Evolutionary conservation across 2,329 filamentous ascomycete genomes (phyloP), one percentile per base, ranked within the genome.

Genomic region (Cladophialophora psammophila): DNA sequence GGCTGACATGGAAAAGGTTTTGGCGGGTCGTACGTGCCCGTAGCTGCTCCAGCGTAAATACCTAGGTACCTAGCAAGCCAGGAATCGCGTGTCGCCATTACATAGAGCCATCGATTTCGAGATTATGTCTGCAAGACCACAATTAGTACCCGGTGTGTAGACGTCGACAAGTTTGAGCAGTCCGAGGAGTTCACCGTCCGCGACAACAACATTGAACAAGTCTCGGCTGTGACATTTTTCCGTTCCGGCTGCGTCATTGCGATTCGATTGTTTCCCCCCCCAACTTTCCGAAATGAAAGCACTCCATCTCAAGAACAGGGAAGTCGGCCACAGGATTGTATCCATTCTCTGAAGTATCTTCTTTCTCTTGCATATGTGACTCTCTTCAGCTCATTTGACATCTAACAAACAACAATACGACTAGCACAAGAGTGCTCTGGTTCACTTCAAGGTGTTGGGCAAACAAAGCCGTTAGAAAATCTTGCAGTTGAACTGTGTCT

Each of bases 401-500:
- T 18, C 12, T 13, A n/a, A n/a, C 40, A 42, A n/a, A 5, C 18
- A 42, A n/a, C 15, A 13, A n/a, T n/a, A 1, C 40, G 40, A n/a
- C 40, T 13, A 42, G 40, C 13, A 42, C 5, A 50, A 5, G 26
- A 26, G 26, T 26, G 26, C 26, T 26, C 26, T 26, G 26, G 26
- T 26, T 26, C 26, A 26, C 3, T 26, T 26, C 26, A 26, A 50
- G 12, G 18, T 50, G 45, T 50, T 26, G 8, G 12, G 18, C 45
- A 26, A 10, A 31, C 10, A 26, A 50, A 50, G 3, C 20, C n/a
- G 5, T n/a, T 35, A 26, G 12, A 26, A 26, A 26, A 40, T 7
- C 5, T 60, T 18, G 15, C 20, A 55, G 56, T 59, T 26, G 45
- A 55, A 60, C 55, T 26, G 45, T 50, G 20, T 26, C 12, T 12